These are phyloP conservation scores for Diaporthe helianthi DNA, from an alignment of 2,329 filamentous ascomycete genomes.

Conservation along the genomic window DNA sequence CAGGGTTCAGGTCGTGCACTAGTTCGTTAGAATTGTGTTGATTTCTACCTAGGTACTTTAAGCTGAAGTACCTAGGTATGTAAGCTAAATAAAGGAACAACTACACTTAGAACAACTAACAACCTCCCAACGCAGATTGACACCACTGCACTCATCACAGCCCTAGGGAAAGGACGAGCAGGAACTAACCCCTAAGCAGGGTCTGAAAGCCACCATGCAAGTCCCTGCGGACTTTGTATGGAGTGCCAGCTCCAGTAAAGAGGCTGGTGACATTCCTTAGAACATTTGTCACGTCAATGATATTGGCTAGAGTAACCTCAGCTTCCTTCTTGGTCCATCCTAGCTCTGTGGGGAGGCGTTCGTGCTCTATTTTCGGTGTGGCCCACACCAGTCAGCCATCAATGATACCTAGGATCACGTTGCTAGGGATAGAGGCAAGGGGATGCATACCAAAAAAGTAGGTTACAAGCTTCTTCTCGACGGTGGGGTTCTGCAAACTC, in stretches of 20 bases:
- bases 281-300: background rate
- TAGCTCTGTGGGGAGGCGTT: conserved; percentile 36
- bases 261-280: conserved; percentile 8
- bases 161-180: background rate
- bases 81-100: no score
- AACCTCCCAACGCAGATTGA: background rate
- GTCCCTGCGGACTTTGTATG: background rate
- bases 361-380: conserved; percentile 33
- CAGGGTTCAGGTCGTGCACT: conserved; percentile 9
- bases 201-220: background rate
- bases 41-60: no score
- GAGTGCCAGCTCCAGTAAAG: background rate
- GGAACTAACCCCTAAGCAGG: background rate
- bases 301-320: background rate
- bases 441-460: conserved; percentile 53
- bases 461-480: conserved; percentile 48
- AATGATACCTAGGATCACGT: background rate
- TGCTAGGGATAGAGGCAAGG: background rate
- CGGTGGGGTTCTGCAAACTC: conserved; percentile 48
- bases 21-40: no score
- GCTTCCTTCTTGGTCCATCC: conserved; percentile 35
- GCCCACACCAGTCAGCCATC: background rate
- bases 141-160: background rate
- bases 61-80: no score
- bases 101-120: no score